Evolutionary conservation across 306 rosid genomes (phyloP).

Genomic region (Amphicarpaea edgeworthii): DNA sequence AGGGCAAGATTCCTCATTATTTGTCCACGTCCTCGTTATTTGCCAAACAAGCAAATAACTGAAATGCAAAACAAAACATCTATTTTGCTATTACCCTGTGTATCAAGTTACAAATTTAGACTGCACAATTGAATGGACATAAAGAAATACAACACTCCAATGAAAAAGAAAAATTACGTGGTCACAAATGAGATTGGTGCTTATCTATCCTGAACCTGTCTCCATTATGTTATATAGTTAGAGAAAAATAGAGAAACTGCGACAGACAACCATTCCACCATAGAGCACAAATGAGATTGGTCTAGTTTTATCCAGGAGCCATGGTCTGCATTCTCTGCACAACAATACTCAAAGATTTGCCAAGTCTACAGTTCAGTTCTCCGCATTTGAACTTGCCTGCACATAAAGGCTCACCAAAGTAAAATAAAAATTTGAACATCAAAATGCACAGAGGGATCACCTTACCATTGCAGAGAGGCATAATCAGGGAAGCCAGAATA

Average conservation of each 20-base stretch:
- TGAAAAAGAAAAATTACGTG: not conserved
- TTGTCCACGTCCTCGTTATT: too few species aligned
- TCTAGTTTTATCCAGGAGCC: conserved; percentile 17
- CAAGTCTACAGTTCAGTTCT: conserved; percentile 12
- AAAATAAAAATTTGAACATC: conserved; percentile 26
- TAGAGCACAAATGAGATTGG: conserved; percentile 6
- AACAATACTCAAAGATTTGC: conserved; percentile 7
- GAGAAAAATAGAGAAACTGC: too few species aligned
- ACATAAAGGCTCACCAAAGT: not conserved
- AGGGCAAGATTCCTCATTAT: not conserved
- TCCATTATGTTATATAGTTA: too few species aligned
- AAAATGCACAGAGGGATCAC: not conserved
- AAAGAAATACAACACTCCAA: not conserved
- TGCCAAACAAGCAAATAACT: too few species aligned
- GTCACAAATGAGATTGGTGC: too few species aligned
- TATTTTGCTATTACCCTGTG: not conserved
- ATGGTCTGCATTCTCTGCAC: not conserved
- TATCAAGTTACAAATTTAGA: not conserved
- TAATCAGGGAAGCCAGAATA: not conserved
- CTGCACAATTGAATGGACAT: not conserved
- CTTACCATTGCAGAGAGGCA: not conserved
- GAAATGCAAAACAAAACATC: not conserved
- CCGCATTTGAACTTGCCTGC: conserved; percentile 13
- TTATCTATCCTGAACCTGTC: too few species aligned
- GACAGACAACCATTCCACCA: conserved; percentile 23